These are phyloP conservation scores for Pulveroboletus ravenelii DNA, from an alignment of 768 basidiomycete genomes.

Conservation along the genomic window DNA sequence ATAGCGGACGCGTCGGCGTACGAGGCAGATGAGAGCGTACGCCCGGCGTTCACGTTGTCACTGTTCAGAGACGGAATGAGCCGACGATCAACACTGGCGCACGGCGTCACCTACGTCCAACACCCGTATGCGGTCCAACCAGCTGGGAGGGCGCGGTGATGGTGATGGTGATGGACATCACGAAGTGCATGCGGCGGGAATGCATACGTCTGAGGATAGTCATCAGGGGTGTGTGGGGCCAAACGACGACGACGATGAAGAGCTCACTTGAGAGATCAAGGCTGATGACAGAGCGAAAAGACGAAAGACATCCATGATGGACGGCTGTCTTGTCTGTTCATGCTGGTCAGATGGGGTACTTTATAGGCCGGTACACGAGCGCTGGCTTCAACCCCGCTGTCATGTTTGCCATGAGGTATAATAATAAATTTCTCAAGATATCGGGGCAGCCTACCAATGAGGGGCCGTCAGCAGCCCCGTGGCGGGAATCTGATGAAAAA, in stretches of 20 bases:
- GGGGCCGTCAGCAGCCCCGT: neutral
- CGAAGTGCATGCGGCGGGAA: neutral
- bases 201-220: slow-evolving; percentile 7
- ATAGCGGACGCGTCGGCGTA: slow-evolving; percentile 47
- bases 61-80: slow-evolving; percentile 29
- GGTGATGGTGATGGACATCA: neutral
- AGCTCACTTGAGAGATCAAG: slow-evolving; percentile 6
- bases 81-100: slow-evolving; percentile 7
- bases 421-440: neutral
- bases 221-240: neutral
- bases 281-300: slow-evolving; percentile 1
- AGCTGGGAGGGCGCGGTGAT: slow-evolving; percentile 38
- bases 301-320: slow-evolving; percentile 6
- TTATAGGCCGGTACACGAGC: slow-evolving; percentile 11
- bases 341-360: neutral
- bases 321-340: neutral
- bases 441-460: neutral
- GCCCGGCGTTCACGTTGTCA: slow-evolving; percentile 51
- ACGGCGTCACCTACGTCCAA: slow-evolving; percentile 43
- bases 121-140: slow-evolving; percentile 60
- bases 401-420: no score
- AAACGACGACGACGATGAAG: neutral
- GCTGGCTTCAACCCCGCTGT: slow-evolving; percentile 1
- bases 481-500: neutral
- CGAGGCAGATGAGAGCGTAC: slow-evolving; percentile 51